These are phyloP conservation scores for barrel medic (Medicago truncatula) DNA, from an alignment of 306 rosid genomes.

Conservation along the genomic window DNA sequence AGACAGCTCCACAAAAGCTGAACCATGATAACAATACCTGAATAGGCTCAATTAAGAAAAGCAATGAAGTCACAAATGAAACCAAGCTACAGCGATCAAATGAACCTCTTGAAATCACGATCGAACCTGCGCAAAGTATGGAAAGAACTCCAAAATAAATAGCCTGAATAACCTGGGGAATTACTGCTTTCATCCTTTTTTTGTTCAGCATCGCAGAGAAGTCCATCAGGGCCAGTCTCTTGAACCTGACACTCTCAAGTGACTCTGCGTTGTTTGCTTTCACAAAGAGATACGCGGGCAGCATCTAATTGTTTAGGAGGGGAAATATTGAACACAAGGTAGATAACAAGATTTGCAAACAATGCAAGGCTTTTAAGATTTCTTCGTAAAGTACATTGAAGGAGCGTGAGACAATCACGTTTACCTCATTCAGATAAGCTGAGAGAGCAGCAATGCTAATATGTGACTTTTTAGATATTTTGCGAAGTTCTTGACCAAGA, in stretches of 20 bases:
- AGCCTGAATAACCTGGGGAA: constrained; percentile 79
- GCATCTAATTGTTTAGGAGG: constrained; percentile 48
- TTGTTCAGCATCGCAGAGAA: constrained; percentile 61
- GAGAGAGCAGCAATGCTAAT: constrained; percentile 79
- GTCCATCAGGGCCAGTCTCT: constrained; percentile 70
- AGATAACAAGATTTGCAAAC: constrained; percentile 18
- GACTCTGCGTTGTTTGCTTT: constrained; percentile 80
- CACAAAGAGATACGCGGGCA: constrained; percentile 87
- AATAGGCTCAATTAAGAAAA: constrained; percentile 80
- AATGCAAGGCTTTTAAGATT: constrained; percentile 3
- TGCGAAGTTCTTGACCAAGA: constrained; percentile 75
- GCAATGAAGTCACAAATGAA: constrained; percentile 75
- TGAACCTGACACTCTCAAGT: constrained; percentile 74
- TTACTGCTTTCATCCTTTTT: constrained; percentile 84
- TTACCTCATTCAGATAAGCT: constrained; percentile 86
- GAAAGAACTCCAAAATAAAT: constrained; percentile 66
- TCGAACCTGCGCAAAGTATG: constrained; percentile 60
- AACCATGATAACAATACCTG: constrained; percentile 69
- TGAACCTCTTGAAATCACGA: constrained; percentile 69
- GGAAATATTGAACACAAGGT: constrained; percentile 27
- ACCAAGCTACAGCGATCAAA: constrained; percentile 59
- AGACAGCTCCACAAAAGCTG: constrained; percentile 57
- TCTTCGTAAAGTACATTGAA: neutral
- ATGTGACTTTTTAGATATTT: constrained; percentile 71
- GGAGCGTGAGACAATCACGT: neutral